phyloP scores from a whole-genome alignment of 2,329 filamentous ascomycete genomes.

The Chaetomiaceae sp. region DNA sequence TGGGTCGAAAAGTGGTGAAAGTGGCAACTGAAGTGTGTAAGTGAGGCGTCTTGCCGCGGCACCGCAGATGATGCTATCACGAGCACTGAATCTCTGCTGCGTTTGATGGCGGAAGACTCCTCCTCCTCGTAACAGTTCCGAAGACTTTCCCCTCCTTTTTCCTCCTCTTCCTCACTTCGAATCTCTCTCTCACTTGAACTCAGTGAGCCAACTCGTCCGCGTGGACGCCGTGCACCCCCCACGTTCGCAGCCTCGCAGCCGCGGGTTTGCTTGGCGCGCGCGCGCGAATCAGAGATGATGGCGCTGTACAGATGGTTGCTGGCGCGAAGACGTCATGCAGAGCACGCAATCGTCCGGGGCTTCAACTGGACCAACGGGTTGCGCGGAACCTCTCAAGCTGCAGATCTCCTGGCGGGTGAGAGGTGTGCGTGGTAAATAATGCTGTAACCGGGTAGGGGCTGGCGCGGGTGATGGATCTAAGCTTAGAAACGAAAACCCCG shows the following conservation, averaged over 20 bases:
- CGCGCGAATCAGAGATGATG: constrained; percentile 17
- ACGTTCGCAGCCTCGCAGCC: constrained; percentile 21
- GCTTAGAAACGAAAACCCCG: not conserved
- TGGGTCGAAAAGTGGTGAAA: not conserved
- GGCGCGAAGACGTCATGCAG: constrained; percentile 25
- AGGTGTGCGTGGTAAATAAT: not conserved
- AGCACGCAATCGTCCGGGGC: constrained; percentile 25
- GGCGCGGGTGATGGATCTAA: not conserved
- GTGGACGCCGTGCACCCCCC: constrained; percentile 4
- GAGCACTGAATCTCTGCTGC: not conserved
- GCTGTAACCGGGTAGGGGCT: not conserved
- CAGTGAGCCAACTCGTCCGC: not conserved
- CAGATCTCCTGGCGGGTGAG: not conserved
- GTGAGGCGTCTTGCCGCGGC: not conserved
- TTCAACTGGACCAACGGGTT: constrained; percentile 19
- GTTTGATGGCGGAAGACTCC: too few species aligned
- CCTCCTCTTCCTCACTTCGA: not conserved
- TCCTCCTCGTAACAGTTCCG: too few species aligned
- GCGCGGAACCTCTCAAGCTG: constrained; percentile 1
- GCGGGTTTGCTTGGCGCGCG: constrained; percentile 14
- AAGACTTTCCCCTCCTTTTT: not conserved
- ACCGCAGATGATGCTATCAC: constrained; percentile 12
- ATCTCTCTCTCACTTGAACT: not conserved
- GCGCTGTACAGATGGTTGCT: constrained; percentile 4
- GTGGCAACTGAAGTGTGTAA: constrained; percentile 1